Evolutionary conservation across 1,284 basidiomycete genomes (phyloP), one percentile per base, ranked within the genome.

Genomic region (Sporisorium exsertum): DNA sequence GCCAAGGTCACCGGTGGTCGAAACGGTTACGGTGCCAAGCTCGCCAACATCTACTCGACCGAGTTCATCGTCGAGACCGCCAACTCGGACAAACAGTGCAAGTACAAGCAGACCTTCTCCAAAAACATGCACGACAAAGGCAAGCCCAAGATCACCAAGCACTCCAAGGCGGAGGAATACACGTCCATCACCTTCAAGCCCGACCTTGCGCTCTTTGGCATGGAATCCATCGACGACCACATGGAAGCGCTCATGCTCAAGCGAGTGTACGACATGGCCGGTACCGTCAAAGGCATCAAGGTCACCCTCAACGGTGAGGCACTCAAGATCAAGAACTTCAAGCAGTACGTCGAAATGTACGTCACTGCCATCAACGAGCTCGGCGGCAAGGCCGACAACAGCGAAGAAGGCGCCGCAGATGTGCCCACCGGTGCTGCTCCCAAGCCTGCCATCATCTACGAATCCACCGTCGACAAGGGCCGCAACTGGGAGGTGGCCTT

Each of bases 51-150:
- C 82, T 99, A 99, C 88, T 99, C 97, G 3, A 92, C 90, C 76
- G 93, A 97, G 86, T 99, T 99, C 87, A 93, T 91, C n/a, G 89
- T 99, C 83, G 97, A 99, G 84, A 99, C 97, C 2, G 96, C 95
- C 9, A 94, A 97, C 88, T 93, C 92, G 87, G 91, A 91, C 71
- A 89, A 91, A 1, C 87, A 89, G 71, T 92, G 94, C 87, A 98
- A 97, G 87, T 99, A 97, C 88, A 93, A 92, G 82, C 97, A 99
- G 87, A 92, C 91, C 1, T 99, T 96, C 91, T 91, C 91, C 52
- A 89, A 94, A 71, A 98, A 99, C 88, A 99, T 99, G 95, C 88
- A 90, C 77, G 91, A 91, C 78, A 93, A 92, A 81, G 92, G 92
- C 27, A 91, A 91, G 83, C 91, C 94, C n/a, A 86, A 86, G 88